A percentile compares a stretch with the other conserved stretches of the same genome.
Conservation (phyloP, 352 stramenopile genomes). For the Phytophthora lateralis region DNA sequence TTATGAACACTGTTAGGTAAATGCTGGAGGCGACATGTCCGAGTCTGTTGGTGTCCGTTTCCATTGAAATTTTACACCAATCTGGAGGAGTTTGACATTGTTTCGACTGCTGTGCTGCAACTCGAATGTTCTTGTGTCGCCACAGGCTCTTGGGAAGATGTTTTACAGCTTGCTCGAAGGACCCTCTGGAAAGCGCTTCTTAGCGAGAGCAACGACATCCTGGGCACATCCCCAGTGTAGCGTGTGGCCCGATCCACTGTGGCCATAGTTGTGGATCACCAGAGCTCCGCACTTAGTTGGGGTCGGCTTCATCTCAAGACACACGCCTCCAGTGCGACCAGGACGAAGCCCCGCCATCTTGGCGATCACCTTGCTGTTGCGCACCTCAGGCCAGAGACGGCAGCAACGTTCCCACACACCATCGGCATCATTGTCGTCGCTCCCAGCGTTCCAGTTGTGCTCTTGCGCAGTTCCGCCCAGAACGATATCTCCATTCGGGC, state of each 20-base stretch:
- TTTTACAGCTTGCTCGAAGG: slow-evolving; percentile 10
- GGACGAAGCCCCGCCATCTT: slow-evolving; percentile 58
- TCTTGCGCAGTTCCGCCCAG: slow-evolving; percentile 65
- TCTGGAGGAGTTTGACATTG: background rate
- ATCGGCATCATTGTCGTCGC: slow-evolving; percentile 44
- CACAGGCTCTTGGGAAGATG: background rate
- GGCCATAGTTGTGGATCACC: slow-evolving; percentile 78
- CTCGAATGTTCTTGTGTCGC: background rate
- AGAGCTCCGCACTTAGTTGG: slow-evolving; percentile 39
- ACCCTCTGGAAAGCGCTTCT: slow-evolving; percentile 16
- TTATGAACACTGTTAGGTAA: background rate
- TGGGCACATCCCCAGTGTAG: slow-evolving; percentile 71
- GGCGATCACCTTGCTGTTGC: slow-evolving; percentile 49
- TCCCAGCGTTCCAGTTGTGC: slow-evolving; percentile 57
- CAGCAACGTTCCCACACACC: slow-evolving; percentile 62
- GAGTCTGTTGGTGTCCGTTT: background rate
- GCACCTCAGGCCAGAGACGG: slow-evolving; percentile 45
- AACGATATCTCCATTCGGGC: slow-evolving; percentile 61
- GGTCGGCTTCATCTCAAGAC: slow-evolving; percentile 47
- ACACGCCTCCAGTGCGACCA: slow-evolving; percentile 43
- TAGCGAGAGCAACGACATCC: slow-evolving; percentile 50
- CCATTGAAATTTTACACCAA: background rate
- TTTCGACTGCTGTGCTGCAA: background rate
- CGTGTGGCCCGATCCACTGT: slow-evolving; percentile 67
- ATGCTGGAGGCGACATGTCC: too few species aligned